Base-by-base conservation (phyloP, 2,329 filamentous ascomycete species). In the Aspergillus chevalieri region DNA sequence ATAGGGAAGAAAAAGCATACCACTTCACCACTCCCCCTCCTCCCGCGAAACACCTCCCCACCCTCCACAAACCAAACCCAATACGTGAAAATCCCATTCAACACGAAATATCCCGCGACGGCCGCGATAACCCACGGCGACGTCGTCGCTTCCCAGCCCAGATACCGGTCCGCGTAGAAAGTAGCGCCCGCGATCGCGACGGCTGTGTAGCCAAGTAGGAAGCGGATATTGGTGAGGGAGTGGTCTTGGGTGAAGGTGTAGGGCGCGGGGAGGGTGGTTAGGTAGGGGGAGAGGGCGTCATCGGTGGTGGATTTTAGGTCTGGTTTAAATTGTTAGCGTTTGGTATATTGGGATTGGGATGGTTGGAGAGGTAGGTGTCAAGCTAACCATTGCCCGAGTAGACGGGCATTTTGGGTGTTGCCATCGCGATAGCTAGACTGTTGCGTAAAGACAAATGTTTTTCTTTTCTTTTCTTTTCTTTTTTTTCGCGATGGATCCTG, bases 301-400 rank as follows among this genome's bases (percentile, higher is more conserved):
- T 98, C 93, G 58, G 88, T 89, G 36, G 91, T 94, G 75, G 93
- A 95, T 73, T 97, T 97, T 56, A 98, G 85, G 68, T 97, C 93
- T 95, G 21, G 4, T 22, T 22, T 22, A 6, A 22, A 1, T 22
- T 22, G 17, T 22, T 22, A 22, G 21, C 4, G 6, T 5, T 6
- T 22, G 21, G 21, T 24, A 17, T 21, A 44, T 24, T 47, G 44
- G 48, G 51, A 49, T 51, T 55, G 47, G 57, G 45, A 49, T 47
- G 43, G 47, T 45, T 45, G 4, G 21, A 22, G 48, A 42, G 39
- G 42, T 42, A 41, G 19, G 52, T 42, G 61, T 22, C 21, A 22
- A 22, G 21, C 66, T 47, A 59, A 74, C 72, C 72, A 60, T 70
- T 72, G 51, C 64, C 60, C 24, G 72, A 74, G 58, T 74, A 74